Evolutionary conservation across 441 rosid species (phyloP).

Genomic region (Pelargonium myrrhifolium): DNA sequence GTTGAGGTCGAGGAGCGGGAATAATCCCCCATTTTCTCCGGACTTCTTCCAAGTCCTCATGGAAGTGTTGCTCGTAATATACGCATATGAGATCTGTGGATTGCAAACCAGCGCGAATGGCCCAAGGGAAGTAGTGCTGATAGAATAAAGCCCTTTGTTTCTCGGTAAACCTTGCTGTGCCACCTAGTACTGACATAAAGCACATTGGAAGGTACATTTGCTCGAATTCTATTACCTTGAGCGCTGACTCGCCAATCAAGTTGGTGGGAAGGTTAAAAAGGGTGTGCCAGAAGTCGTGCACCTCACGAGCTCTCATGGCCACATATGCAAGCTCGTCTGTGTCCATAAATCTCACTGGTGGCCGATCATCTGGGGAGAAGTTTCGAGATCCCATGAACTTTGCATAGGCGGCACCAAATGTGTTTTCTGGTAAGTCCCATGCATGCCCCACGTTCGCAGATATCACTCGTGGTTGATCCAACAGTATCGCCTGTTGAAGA

Average conservation of each 20-base stretch:
- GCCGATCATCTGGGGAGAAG: slow-evolving; percentile 85
- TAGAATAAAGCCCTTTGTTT: slow-evolving; percentile 69
- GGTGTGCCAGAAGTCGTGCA: slow-evolving; percentile 93
- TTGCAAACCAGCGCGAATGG: slow-evolving; percentile 53
- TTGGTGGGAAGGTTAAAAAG: slow-evolving; percentile 79
- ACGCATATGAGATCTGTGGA: slow-evolving; percentile 75
- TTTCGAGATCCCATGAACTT: slow-evolving; percentile 87
- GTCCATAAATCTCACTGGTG: slow-evolving; percentile 86
- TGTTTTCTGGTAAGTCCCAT: slow-evolving; percentile 77
- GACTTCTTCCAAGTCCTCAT: slow-evolving; percentile 69
- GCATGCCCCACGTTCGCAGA: slow-evolving; percentile 62
- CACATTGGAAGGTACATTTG: slow-evolving; percentile 93
- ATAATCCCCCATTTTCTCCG: slow-evolving; percentile 64
- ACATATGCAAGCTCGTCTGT: slow-evolving; percentile 79
- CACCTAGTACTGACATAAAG: slow-evolving; percentile 80
- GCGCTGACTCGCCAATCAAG: slow-evolving; percentile 77
- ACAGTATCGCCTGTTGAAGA: slow-evolving; percentile 47
- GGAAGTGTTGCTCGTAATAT: slow-evolving; percentile 69
- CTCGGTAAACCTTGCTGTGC: slow-evolving; percentile 63
- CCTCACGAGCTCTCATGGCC: slow-evolving; percentile 80
- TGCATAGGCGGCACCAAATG: slow-evolving; percentile 92
- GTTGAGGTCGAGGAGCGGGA: slow-evolving; percentile 48
- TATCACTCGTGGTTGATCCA: slow-evolving; percentile 69
- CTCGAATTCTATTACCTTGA: slow-evolving; percentile 84
- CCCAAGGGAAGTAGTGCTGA: slow-evolving; percentile 82